Base-by-base conservation (phyloP, 441 rosid species). In the Daphne laureola region DNA sequence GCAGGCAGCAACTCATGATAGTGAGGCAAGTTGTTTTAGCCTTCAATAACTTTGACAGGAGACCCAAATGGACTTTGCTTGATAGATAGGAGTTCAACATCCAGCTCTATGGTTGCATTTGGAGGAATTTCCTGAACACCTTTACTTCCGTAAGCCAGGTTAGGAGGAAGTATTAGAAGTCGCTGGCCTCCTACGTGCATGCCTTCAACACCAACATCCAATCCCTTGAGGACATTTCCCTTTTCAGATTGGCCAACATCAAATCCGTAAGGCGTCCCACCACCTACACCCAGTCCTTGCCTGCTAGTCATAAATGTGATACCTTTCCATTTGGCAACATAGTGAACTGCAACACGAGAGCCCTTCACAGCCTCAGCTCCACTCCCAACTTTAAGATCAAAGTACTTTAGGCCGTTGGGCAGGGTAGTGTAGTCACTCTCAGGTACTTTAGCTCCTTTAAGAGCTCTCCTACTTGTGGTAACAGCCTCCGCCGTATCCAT, bases 321-420 rank as follows among this genome's bases (percentile, higher is more conserved):
- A 58, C 87, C 87, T 65, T 71, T 92, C 96, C 96, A 92, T 78
- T 88, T 88, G 4, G 98, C 96, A 66, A 88, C 96, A 69, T 86
- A 92, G 71, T 92, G 98, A 63, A 88, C 91, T 82, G 96, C 98
- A 78, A 92, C 94, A 80, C 95, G 77, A 51, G 90, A 92, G 74
- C 96, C 95, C 66, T 88, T 88, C 58, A 67, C 82, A 40, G 91
- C 96, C 68, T 79, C 71, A 18, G 70, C 45, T 73, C 98, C 96
- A 54, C 72, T 66, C 17, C 98, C 98, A 42, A 82, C 94, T 65
- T 84, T 92, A 58, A 92, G 49, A 71, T 92, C 96, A 74, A 88
- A 88, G 78, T 86, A 88, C 96, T 88, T 92, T 56, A 92, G 77
- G 46, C 95, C 96, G 54, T 69, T 86, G 42, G 96, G 83, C 17